Conservation (phyloP, 805 yeast species). For the Pichia ethanolica region DNA sequence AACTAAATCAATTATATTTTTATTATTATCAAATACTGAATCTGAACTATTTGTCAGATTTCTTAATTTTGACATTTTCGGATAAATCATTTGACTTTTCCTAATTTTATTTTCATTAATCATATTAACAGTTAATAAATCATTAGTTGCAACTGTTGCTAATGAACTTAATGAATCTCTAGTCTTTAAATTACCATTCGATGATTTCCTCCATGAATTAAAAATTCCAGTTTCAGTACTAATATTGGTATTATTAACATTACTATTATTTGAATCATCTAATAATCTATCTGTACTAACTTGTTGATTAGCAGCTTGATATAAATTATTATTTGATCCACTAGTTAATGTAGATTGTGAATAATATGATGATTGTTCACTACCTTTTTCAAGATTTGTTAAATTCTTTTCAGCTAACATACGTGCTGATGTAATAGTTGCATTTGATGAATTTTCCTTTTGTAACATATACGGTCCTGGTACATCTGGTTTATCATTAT, state of each 20-base stretch:
- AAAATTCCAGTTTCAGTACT: slow-evolving; percentile 24
- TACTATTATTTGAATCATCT: not conserved
- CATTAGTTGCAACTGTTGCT: slow-evolving; percentile 82
- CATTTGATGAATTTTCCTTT: slow-evolving; percentile 17
- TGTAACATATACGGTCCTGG: slow-evolving; percentile 25
- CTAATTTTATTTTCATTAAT: slow-evolving; percentile 51
- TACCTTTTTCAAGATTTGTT: slow-evolving; percentile 39
- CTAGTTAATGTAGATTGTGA: slow-evolving; percentile 46
- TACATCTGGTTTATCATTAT: not conserved
- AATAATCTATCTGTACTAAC: slow-evolving; percentile 33
- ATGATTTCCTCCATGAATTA: slow-evolving; percentile 54
- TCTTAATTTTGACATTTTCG: slow-evolving; percentile 3
- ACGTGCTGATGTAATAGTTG: slow-evolving; percentile 8
- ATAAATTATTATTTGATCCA: slow-evolving; percentile 16
- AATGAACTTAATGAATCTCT: slow-evolving; percentile 65
- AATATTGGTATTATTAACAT: not conserved
- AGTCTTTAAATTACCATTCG: slow-evolving; percentile 33
- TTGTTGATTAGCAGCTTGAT: slow-evolving; percentile 15
- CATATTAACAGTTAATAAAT: slow-evolving; percentile 68
- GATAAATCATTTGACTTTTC: slow-evolving; percentile 23
- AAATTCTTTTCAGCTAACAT: slow-evolving; percentile 45
- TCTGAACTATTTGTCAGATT: slow-evolving; percentile 2
- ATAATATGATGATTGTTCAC: slow-evolving; percentile 15
- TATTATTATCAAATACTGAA: not conserved
- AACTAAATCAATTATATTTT: not conserved